Base-by-base conservation (phyloP, 176 grass and related monocot species). In the Canna indica region DNA sequence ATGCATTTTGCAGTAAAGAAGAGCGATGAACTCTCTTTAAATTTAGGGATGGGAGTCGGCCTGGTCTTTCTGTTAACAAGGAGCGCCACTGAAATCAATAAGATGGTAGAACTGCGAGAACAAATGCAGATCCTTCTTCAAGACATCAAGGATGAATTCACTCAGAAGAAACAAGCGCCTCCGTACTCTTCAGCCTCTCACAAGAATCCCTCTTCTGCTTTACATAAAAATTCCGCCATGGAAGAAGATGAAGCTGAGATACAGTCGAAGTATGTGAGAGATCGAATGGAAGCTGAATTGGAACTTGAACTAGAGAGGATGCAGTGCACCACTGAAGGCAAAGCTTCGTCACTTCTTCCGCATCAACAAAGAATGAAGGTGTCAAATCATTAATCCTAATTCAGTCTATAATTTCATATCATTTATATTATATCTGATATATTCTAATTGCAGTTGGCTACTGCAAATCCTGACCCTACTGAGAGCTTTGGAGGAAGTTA, bases 271-370 rank as follows among this genome's bases (percentile, higher is more conserved):
- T 65, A 75, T 72, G n/a, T n/a, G n/a, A n/a, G n/a, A n/a, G 76
- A 91, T 46, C 73, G 71, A 25, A 85, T 92, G 84, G 93, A 97
- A 69, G 86, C 77, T 3, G 88, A 92, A 74, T 79, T 92, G 22
- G 86, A 83, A 16, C 61, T 78, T 16, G 82, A 85, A 69, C 64
- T 88, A 5, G 80, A 83, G 36, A 66, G 57, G 39, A 54, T 91
- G 24, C 82, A 83, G 46, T 29, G 17, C 29, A 33, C 38, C 12
- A 27, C 26, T 50, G 67, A 11, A n/a, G n/a, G n/a, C 78, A 87
- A 58, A 84, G 16, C 25, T 5, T n/a, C n/a, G n/a, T n/a, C n/a
- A n/a, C n/a, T n/a, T 45, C 65, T 22, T 61, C 64, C 7, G 0
- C 53, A 16, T 17, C 77, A 71, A 74, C 22, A 32, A 1, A 32